phyloP scores from a whole-genome alignment of 257 asterid species.

The Solanum corneliomulleri region DNA sequence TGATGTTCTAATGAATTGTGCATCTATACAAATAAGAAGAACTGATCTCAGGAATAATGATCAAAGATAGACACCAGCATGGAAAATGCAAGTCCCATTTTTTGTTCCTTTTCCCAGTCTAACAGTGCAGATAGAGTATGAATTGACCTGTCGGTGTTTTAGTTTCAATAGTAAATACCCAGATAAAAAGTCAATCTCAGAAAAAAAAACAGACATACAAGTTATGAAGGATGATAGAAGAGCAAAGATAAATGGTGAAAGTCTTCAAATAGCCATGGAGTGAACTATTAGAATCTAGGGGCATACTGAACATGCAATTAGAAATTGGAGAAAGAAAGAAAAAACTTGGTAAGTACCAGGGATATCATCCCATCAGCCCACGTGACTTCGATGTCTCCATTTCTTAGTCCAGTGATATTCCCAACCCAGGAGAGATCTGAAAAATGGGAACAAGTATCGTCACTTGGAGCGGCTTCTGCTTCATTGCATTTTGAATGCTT shows the following conservation, averaged over 20 bases:
- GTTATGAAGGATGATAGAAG: background rate
- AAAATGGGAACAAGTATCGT: slow-evolving; percentile 36
- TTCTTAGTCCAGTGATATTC: slow-evolving; percentile 74
- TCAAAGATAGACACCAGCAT: background rate
- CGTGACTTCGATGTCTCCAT: slow-evolving; percentile 91
- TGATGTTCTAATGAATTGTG: background rate
- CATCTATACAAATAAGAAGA: background rate
- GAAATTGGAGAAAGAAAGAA: background rate
- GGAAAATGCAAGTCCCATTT: background rate
- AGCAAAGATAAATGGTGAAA: background rate
- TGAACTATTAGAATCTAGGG: background rate
- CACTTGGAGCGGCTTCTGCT: slow-evolving; percentile 17
- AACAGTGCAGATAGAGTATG: background rate
- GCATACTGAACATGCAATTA: background rate
- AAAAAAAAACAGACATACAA: background rate
- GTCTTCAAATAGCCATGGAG: background rate
- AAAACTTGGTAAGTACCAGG: slow-evolving; percentile 26
- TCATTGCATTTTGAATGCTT: slow-evolving; percentile 14
- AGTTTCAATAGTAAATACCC: background rate
- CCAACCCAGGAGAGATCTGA: slow-evolving; percentile 96
- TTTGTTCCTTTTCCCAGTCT: background rate
- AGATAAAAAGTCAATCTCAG: background rate
- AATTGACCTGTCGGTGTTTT: background rate
- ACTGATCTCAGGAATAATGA: background rate
- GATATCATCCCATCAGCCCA: slow-evolving; percentile 99